Base-by-base conservation (phyloP, 164 flowering plant genomes). In the Santalum album region DNA sequence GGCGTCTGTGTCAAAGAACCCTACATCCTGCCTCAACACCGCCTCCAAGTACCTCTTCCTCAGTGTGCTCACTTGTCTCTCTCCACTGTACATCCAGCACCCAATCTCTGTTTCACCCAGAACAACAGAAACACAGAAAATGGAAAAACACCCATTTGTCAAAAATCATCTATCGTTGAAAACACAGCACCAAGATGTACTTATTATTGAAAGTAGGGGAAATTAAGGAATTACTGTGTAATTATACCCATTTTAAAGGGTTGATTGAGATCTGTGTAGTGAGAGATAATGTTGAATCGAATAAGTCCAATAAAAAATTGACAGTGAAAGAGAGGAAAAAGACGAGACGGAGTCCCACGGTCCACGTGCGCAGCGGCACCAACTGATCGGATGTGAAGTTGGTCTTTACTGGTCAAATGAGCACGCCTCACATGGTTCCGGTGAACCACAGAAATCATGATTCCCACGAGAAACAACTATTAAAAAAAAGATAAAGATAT, bases 21-120 rank as follows among this genome's bases (percentile, higher is more conserved):
- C 97, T 2, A 90, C 97, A 50, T 94, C 99, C 54, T 94, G 99
- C 54, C 74, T 94, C 74, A 94, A 62, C 26, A 86, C 97, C 0
- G 97, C 90, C 62, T 90, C 97, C 62, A 94, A 67, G 64, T 94
- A 94, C 71, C 76, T 82, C 80, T 77, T 87, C 66, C 99, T 85
- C 58, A 90, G 50, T 1, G 84, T 65, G 46, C 86, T 76, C 38
- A 69, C 89, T 67, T 92, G 99, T 62, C 99, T 81, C 64, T 92
- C 99, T 36, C 99, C 99, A n/a, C 85, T 74, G 64, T 81, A 87
- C 99, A 92, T 92, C 99, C 99, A 92, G 63, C 99, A 92, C 19
- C 79, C 79, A 56, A 92, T 87, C 72, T 92, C 97, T 92, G 81
- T 24, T 20, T 12, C 35, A 48, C 21, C 42, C 39, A 1, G 25